Conservation (phyloP, 2,329 filamentous ascomycete species). For the Fusarium citri region DNA sequence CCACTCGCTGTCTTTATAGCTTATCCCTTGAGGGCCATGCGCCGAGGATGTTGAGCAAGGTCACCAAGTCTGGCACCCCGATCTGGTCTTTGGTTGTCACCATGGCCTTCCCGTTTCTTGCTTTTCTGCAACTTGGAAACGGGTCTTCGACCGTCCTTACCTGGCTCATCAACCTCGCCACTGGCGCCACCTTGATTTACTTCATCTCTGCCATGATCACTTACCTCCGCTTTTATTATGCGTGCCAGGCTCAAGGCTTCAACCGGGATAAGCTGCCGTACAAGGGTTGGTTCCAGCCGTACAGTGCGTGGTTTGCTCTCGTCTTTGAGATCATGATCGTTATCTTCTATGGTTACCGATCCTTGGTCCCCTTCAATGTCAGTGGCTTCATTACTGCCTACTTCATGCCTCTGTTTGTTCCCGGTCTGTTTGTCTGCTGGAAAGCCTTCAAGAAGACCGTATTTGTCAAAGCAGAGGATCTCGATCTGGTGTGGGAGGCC, state of each 20-base stretch:
- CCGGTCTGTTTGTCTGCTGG: constrained; percentile 67
- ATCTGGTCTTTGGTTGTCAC: constrained; percentile 66
- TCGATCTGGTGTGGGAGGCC: constrained; percentile 69
- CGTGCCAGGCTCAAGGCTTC: constrained; percentile 63
- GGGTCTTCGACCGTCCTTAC: constrained; percentile 60
- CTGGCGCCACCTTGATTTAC: constrained; percentile 54
- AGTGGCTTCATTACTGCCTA: constrained; percentile 64
- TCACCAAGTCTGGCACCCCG: constrained; percentile 69
- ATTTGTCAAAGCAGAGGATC: constrained; percentile 63
- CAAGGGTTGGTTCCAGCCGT: constrained; percentile 55
- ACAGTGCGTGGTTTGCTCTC: constrained; percentile 58
- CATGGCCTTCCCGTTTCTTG: constrained; percentile 63
- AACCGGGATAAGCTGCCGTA: constrained; percentile 68
- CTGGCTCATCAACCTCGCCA: constrained; percentile 66
- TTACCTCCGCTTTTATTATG: constrained; percentile 62
- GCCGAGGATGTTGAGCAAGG: constrained; percentile 64
- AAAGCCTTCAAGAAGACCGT: constrained; percentile 71
- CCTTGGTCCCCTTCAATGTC: constrained; percentile 61
- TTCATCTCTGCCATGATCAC: constrained; percentile 70
- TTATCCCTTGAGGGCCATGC: constrained; percentile 62
- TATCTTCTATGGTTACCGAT: constrained; percentile 65
- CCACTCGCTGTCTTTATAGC: constrained; percentile 61
- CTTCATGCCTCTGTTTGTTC: constrained; percentile 65
- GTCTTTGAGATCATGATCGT: constrained; percentile 55
- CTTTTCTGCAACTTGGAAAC: constrained; percentile 62